Percentiles rank a stretch among this genome's conserved stretches.
These are phyloP conservation scores for Thozetella sp. DNA, from an alignment of 495 filamentous ascomycete genomes.

Conservation along the genomic window DNA sequence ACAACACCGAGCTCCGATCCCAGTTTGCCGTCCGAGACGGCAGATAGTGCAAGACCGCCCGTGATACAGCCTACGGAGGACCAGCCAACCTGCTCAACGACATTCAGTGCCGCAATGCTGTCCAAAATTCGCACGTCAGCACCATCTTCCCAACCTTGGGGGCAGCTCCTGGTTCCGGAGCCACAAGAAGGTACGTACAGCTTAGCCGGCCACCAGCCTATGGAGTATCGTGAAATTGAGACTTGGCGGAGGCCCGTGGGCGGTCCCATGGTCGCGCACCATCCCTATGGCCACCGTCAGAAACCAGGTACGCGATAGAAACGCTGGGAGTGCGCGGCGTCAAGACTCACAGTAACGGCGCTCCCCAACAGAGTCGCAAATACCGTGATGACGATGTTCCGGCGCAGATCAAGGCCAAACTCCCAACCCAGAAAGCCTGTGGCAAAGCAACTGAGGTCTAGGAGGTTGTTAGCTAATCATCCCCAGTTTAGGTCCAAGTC, in stretches of 20 bases:
- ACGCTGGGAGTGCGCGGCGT: not conserved
- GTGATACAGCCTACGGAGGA: constrained; percentile 44
- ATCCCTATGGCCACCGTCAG: constrained; percentile 17
- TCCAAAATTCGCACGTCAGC: not conserved
- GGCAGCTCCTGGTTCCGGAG: too few species aligned
- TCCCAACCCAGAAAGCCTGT: constrained; percentile 50
- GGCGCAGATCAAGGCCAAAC: constrained; percentile 48
- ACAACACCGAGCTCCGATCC: constrained; percentile 48
- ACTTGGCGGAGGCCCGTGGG: constrained; percentile 56
- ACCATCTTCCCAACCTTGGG: not conserved
- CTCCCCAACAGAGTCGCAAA: constrained; percentile 48
- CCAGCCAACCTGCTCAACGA: constrained; percentile 52
- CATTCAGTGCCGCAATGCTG: constrained; percentile 49
- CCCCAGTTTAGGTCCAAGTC: constrained; percentile 21
- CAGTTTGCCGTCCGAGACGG: constrained; percentile 47
- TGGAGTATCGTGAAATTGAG: constrained; percentile 53
- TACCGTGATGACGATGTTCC: constrained; percentile 53
- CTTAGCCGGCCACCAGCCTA: constrained; percentile 57
- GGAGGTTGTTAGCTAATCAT: constrained; percentile 57
- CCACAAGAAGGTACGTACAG: constrained; percentile 17
- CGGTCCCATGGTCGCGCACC: constrained; percentile 51
- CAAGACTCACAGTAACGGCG: constrained; percentile 43
- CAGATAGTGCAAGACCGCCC: constrained; percentile 50
- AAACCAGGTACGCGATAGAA: not conserved
- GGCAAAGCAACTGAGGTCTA: constrained; percentile 55